Base-by-base conservation (phyloP, 192 early-diverging fungal species). In the Rhizoclosmatium globosum region DNA sequence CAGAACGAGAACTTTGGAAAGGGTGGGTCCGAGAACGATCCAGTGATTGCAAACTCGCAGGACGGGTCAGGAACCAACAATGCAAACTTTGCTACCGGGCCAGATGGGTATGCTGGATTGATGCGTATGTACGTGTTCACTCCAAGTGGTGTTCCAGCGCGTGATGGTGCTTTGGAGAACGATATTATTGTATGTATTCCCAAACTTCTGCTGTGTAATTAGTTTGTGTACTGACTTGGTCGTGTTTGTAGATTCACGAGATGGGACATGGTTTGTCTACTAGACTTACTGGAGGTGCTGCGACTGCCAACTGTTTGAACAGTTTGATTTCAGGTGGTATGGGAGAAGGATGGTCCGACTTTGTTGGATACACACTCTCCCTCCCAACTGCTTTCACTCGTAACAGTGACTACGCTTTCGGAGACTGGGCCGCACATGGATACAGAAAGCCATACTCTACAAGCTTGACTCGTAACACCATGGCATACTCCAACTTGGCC, bases 31-130 rank as follows among this genome's bases (percentile, higher is more conserved):
- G 84, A 61, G 11, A 65, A 71, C 44, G 90, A 92, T 70, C 82
- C 88, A 76, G 84, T 88, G 67, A 88, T 90, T 83, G 82, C 83
- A 39, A 90, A 87, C 64, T 82, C 87, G 19, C 89, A 89, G 17
- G 88, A 89, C 41, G 70, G 70, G n/a, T 7, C 31, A 2, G 48
- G 47, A 2, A 41, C 7, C 17, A 71, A 71, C 42, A 57, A 68
- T 41, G 66, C 66, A 4, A 68, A 68, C 66, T 68, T 68, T 21
- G 66, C 66, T 1, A 68, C 31, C 3, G 59, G 60, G 21, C 58
- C 72, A 2, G 72, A 74, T 62, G 56, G 56, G 4, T 31, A 45
- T 59, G 58, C 47, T 21, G 70, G 53, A 31, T 21, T 11, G 17
- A 71, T 74, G 56, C 56, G 72, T 43, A 74, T 62, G 72, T 61